A percentile compares a stretch with the other conserved stretches of the same genome.
These are phyloP conservation scores for Apiospora hydei DNA, from an alignment of 2,329 filamentous ascomycete genomes.

Conservation along the genomic window DNA sequence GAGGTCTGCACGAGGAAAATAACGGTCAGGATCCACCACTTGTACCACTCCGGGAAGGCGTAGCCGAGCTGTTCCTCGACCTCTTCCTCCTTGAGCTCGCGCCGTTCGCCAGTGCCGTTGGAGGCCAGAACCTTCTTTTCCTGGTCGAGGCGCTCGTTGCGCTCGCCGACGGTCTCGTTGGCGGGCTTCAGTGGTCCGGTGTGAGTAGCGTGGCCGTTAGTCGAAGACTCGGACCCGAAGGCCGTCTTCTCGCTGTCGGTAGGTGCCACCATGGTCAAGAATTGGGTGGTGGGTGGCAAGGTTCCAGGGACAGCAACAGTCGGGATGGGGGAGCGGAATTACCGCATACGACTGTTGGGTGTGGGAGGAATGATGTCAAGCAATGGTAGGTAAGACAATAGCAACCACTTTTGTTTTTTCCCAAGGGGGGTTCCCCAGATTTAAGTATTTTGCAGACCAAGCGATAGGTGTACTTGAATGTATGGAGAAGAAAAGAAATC, in stretches of 20 bases:
- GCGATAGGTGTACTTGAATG: too few species aligned
- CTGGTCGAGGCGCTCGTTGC: conserved; percentile 8
- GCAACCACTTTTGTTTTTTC: background rate
- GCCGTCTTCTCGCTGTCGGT: conserved; percentile 16
- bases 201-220: background rate
- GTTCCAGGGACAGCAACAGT: background rate
- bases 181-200: conserved; percentile 9
- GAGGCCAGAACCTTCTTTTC: background rate
- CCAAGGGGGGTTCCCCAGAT: background rate
- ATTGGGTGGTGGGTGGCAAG: background rate
- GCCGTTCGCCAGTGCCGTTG: conserved; percentile 28
- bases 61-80: conserved; percentile 73
- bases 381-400: background rate
- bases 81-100: conserved; percentile 50
- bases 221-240: conserved; percentile 8
- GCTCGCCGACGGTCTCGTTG: conserved; percentile 22
- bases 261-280: background rate
- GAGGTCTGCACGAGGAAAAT: conserved; percentile 78
- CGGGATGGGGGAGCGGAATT: background rate
- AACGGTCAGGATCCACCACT: conserved; percentile 76
- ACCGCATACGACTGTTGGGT: conserved; percentile 5
- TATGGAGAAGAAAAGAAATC: background rate
- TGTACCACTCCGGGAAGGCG: conserved; percentile 65
- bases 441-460: conserved; percentile 5
- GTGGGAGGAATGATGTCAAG: conserved; percentile 13